Evolutionary conservation across 441 rosid species (phyloP).

Genomic region (Corymbia citriodora): DNA sequence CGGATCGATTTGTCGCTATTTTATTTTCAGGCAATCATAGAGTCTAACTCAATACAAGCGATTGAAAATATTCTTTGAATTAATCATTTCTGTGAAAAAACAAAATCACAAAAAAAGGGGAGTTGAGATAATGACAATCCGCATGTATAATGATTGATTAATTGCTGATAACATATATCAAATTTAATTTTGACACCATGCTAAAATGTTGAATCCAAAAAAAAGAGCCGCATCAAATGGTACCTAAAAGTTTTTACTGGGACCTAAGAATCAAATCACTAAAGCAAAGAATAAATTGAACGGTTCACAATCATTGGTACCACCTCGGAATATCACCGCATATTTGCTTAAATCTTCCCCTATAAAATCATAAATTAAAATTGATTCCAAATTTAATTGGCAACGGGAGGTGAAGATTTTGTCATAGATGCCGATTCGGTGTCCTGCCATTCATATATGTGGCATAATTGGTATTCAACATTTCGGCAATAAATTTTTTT

Average conservation of each 20-base stretch:
- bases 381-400: neutral
- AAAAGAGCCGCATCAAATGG: neutral
- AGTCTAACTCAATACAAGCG: too few species aligned
- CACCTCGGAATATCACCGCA: neutral
- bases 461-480: neutral
- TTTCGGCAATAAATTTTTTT: neutral
- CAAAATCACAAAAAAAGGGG: fast-evolving
- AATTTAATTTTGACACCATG: neutral
- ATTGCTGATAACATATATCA: fast-evolving
- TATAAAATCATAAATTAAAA: neutral
- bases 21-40: neutral
- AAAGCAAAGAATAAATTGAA: neutral
- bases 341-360: too few species aligned
- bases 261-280: neutral
- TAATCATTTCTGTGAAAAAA: too few species aligned
- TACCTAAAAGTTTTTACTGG: neutral
- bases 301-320: neutral
- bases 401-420: neutral
- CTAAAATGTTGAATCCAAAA: neutral
- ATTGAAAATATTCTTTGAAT: too few species aligned
- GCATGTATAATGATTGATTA: neutral
- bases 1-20: neutral
- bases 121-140: neutral
- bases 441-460: neutral
- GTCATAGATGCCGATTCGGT: neutral